These are phyloP conservation scores for Venturiaceae sp. DNA, from an alignment of 2,329 filamentous ascomycete species.

Conservation along the genomic window DNA sequence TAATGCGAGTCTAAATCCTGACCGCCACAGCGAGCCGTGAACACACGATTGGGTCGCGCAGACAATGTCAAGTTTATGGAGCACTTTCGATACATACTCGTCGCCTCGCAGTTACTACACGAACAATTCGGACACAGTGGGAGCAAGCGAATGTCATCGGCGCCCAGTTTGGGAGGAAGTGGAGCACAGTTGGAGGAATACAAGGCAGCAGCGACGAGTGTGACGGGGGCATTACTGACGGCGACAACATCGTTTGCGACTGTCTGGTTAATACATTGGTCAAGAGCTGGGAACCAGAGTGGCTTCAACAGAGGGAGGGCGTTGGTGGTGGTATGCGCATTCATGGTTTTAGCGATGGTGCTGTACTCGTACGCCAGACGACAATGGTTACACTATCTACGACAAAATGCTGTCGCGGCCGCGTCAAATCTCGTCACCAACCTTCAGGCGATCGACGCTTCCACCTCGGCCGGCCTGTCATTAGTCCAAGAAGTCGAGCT, in stretches of 20 bases:
- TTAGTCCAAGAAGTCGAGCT: slow-evolving; percentile 93
- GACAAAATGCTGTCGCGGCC: slow-evolving; percentile 62
- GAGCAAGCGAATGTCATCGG: background rate
- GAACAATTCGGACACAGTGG: slow-evolving; percentile 44
- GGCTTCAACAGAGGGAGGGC: slow-evolving; percentile 47
- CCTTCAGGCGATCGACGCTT: slow-evolving; percentile 73
- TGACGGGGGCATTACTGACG: slow-evolving; percentile 57
- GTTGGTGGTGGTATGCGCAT: slow-evolving; percentile 36
- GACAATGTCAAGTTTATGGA: slow-evolving; percentile 84
- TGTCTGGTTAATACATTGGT: slow-evolving; percentile 64
- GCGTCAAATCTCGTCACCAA: slow-evolving; percentile 60
- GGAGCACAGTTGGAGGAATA: slow-evolving; percentile 20
- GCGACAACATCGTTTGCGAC: slow-evolving; percentile 51
- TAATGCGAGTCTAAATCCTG: slow-evolving; percentile 14
- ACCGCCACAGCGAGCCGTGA: slow-evolving; percentile 52
- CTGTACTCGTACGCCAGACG: slow-evolving; percentile 66
- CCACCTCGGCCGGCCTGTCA: slow-evolving; percentile 63
- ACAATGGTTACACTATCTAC: slow-evolving; percentile 72
- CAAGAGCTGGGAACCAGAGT: slow-evolving; percentile 41
- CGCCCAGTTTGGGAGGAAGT: slow-evolving; percentile 14
- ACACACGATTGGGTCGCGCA: slow-evolving; percentile 60
- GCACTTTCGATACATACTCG: slow-evolving; percentile 85
- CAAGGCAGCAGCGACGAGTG: slow-evolving; percentile 40
- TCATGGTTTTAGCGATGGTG: slow-evolving; percentile 43
- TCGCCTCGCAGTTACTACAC: slow-evolving; percentile 80